A percentile compares a stretch with the other conserved stretches of the same genome.
phyloP scores from a whole-genome alignment of 768 basidiomycete genomes.

The Mycena pura region DNA sequence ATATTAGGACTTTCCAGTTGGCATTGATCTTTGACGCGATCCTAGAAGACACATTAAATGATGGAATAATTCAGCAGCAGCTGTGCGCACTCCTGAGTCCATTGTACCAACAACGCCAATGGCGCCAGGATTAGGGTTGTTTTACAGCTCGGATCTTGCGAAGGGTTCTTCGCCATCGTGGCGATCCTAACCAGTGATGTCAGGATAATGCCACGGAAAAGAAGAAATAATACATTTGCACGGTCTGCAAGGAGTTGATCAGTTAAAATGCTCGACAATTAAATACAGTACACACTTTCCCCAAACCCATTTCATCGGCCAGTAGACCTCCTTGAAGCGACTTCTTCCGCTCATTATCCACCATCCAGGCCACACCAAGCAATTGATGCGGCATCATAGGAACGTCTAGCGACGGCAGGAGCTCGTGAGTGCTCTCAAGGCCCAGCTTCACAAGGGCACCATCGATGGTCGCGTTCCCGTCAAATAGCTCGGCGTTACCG shows the following conservation, averaged over 20 bases:
- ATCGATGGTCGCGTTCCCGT: slow-evolving; percentile 64
- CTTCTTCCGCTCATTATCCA: slow-evolving; percentile 50
- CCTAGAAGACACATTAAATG: background rate
- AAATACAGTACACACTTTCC: no score
- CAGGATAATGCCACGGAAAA: background rate
- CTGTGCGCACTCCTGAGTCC: slow-evolving; percentile 53
- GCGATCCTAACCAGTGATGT: slow-evolving; percentile 55
- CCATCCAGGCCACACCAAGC: slow-evolving; percentile 69
- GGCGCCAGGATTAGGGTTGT: slow-evolving; percentile 74
- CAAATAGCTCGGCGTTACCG: slow-evolving; percentile 64
- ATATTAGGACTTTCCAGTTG: slow-evolving; percentile 58
- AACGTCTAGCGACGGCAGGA: slow-evolving; percentile 65
- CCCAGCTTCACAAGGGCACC: slow-evolving; percentile 61
- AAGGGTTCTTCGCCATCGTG: slow-evolving; percentile 58
- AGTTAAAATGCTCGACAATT: no score
- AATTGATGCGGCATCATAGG: slow-evolving; percentile 73
- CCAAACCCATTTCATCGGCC: slow-evolving; percentile 67
- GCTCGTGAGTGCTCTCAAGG: slow-evolving; percentile 51
- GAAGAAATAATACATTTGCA: slow-evolving; percentile 47
- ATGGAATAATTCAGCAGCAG: background rate
- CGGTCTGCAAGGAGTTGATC: no score
- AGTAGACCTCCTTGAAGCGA: slow-evolving; percentile 54
- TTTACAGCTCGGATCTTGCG: slow-evolving; percentile 57
- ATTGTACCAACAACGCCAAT: slow-evolving; percentile 69
- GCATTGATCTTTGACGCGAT: slow-evolving; percentile 63